Evolutionary conservation across 2,329 filamentous ascomycete genomes (phyloP).

Genomic region (Aspergillus brunneoviolaceus): DNA sequence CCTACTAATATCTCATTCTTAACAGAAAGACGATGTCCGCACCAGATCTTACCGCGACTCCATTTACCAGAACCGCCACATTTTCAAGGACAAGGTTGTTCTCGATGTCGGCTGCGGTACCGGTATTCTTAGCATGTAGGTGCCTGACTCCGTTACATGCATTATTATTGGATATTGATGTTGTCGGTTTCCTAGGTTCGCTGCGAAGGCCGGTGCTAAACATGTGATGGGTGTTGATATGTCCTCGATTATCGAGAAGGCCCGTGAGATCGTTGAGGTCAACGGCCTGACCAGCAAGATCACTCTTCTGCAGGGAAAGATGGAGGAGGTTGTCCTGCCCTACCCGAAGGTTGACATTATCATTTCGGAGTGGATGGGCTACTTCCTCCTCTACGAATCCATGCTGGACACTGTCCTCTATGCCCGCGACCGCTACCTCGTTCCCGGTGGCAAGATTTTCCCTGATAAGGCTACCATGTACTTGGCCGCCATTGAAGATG

Average conservation of each 20-base stretch:
- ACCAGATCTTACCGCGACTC: constrained; percentile 96
- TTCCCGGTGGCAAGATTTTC: constrained; percentile 88
- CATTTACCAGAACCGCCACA: constrained; percentile 93
- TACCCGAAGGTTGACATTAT: constrained; percentile 98
- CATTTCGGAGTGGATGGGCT: constrained; percentile 99
- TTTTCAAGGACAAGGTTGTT: constrained; percentile 89
- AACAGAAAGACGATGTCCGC: constrained; percentile 95
- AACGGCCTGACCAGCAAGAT: constrained; percentile 97
- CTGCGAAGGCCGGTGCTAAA: constrained; percentile 91
- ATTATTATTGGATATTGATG: constrained; percentile 16
- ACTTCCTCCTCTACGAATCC: constrained; percentile 97
- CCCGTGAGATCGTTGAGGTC: constrained; percentile 84
- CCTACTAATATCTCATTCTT: constrained; percentile 4
- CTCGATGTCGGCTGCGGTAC: constrained; percentile 98
- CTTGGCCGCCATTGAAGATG: constrained; percentile 94
- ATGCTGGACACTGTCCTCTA: constrained; percentile 99
- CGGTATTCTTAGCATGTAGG: constrained; percentile 94
- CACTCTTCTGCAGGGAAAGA: constrained; percentile 97
- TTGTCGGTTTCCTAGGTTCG: constrained; percentile 67
- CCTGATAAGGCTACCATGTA: constrained; percentile 98
- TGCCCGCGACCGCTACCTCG: constrained; percentile 88
- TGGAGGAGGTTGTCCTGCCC: constrained; percentile 95
- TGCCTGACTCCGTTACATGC: constrained; percentile 3
- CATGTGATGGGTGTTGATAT: constrained; percentile 99
- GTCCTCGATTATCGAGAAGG: constrained; percentile 99